These are phyloP conservation scores for Tolypocladium capitatum DNA, from an alignment of 2,329 filamentous ascomycete species.

Conservation along the genomic window DNA sequence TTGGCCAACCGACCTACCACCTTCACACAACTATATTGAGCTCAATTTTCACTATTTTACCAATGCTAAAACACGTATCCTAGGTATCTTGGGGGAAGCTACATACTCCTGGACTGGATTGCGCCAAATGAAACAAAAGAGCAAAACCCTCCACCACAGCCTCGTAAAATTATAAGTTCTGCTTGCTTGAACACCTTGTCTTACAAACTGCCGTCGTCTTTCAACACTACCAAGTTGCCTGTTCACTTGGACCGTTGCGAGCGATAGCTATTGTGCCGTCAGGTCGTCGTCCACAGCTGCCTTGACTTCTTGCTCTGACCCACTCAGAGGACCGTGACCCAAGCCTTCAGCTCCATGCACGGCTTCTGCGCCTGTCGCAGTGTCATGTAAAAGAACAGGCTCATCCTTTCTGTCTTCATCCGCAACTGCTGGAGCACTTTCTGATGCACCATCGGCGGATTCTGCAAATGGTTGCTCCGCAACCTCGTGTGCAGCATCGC, in stretches of 20 bases:
- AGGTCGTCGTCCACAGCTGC: neutral
- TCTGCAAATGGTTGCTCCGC: neutral
- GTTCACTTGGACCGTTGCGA: neutral
- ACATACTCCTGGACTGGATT: neutral
- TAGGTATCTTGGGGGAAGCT: conserved; percentile 6
- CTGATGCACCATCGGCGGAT: neutral
- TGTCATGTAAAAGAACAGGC: no score
- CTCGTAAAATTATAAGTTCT: neutral
- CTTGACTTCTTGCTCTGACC: neutral
- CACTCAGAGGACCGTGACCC: neutral
- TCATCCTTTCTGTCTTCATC: neutral
- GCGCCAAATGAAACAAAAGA: neutral
- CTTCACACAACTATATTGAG: neutral
- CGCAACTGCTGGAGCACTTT: neutral
- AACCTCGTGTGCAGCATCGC: neutral
- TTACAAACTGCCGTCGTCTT: no score
- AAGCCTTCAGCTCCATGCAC: neutral
- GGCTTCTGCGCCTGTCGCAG: neutral
- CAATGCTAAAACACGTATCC: conserved; percentile 6
- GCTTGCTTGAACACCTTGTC: neutral
- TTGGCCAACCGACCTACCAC: neutral
- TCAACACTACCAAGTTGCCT: neutral
- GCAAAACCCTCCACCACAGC: neutral
- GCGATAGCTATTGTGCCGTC: neutral
- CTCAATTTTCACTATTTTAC: neutral